Evolutionary conservation across 2,329 filamentous ascomycete species (phyloP), one percentile per base, ranked within the genome.

Genomic region (Xenoacremonium recifei): DNA sequence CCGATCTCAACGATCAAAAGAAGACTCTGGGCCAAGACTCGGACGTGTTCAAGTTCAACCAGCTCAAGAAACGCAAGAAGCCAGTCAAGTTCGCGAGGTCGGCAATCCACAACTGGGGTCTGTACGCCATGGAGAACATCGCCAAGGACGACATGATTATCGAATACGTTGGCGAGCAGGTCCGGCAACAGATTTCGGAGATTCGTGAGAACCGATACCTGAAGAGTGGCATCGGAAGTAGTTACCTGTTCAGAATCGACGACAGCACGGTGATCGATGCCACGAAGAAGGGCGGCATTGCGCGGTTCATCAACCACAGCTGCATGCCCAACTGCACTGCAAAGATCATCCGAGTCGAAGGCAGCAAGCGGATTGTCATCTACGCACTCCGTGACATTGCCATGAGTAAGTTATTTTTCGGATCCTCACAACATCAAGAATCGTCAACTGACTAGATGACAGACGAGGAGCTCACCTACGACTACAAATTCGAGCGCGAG

Each of bases 401-500:
- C 57, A 84, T 92, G 77, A 93, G 93, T 96, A 80, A 76, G 88
- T 82, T 33, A 29, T 33, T 27, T n/a, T n/a, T n/a, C n/a, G n/a
- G n/a, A n/a, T n/a, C n/a, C n/a, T n/a, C n/a, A n/a, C 16, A 34
- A 31, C 13, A n/a, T 27, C 23, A 9, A 27, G 9, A 27, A 27
- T 13, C 16, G 10, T 9, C 7, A 42, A 47, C 61, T 61, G 48
- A 64, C 51, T 36, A 21, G 39, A 42, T 54, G 62, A 37, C 61
- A 99, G 93, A 96, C 65, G 93, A 99, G 71, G 93, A 99, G 75
- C 83, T 99, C 65, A 99, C 93, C 3, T 99, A 99, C 72, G 93
- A 99, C 73, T 99, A 99, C 79, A 99, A 99, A 69, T 99, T 99
- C 66, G 93, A 99, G 73, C 87, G 93, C 58, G 93, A 99, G 69